Evolutionary conservation across 257 asterid species (phyloP), one percentile per base, ranked within the genome.

Genomic region (Lithospermum erythrorhizon): DNA sequence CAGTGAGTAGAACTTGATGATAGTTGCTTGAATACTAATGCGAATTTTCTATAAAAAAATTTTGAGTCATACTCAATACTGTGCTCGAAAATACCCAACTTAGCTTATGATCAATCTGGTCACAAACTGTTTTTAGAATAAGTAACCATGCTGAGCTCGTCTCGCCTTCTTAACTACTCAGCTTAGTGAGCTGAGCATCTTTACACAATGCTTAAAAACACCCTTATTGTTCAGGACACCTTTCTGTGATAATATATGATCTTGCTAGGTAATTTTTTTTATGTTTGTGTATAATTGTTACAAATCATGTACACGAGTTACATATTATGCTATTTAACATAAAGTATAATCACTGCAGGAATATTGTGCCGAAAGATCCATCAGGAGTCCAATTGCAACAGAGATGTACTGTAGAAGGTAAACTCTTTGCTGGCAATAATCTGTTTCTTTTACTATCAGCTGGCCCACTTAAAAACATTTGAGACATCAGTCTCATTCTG

Each of bases 331-430:
- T 49, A 55, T 21, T 60, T 24, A 37, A 51, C 49, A 51, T 51
- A 29, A 19, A 67, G 30, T 57, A 55, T 61, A 70, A 57, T 67
- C 55, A 35, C 58, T 67, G 70, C 86, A 91, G 98, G 98, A 85
- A 84, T 71, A 65, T 90, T 72, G 58, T 84, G 62, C 77, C 75
- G 68, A 59, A 73, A 61, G 82, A 79, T 73, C 66, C 89, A 64
- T 71, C 73, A 30, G 79, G 75, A 78, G 81, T 74, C 75, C 90
- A 68, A 65, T 75, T 90, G 62, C 86, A 85, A 57, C 89, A 81
- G 66, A 82, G 77, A 75, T 63, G 72, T 48, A 53, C 74, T 48
- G 64, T 53, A 61, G 75, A 78, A 85, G 98, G 98, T 90, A 32
- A 55, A 65, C 57, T 68, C 63, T 68, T 65, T 63, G 49, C 52